Evolutionary conservation across 345 rosid species (phyloP).

Genomic region (Heritiera fomes): DNA sequence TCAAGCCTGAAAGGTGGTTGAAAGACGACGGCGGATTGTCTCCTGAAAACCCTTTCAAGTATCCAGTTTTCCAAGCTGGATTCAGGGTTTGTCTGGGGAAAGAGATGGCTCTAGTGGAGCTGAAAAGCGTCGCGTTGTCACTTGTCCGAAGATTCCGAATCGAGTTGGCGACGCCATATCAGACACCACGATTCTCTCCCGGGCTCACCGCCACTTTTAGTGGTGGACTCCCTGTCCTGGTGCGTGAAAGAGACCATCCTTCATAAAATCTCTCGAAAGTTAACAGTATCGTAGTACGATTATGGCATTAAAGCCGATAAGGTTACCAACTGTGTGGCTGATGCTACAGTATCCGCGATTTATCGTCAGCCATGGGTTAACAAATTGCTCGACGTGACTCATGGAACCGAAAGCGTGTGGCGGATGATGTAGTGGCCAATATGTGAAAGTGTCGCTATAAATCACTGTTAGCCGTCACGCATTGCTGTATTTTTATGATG

Average conservation of each 20-base stretch:
- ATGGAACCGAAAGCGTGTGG: not conserved
- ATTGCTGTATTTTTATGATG: not conserved
- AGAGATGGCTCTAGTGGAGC: constrained; percentile 72
- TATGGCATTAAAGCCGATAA: not conserved
- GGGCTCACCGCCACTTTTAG: constrained; percentile 57
- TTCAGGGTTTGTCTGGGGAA: constrained; percentile 73
- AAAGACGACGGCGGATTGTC: constrained; percentile 41
- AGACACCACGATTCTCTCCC: constrained; percentile 42
- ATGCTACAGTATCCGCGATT: not conserved
- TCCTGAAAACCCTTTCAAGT: constrained; percentile 55
- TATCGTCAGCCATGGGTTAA: not conserved
- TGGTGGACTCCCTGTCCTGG: constrained; percentile 49
- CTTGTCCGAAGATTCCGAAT: constrained; percentile 44
- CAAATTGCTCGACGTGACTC: not conserved
- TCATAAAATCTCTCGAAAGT: not conserved
- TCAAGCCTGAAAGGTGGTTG: constrained; percentile 80
- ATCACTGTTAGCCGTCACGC: not conserved
- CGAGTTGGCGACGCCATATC: constrained; percentile 18
- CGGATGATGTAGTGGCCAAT: not conserved
- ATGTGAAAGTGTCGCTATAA: not conserved
- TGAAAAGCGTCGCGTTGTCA: constrained; percentile 56
- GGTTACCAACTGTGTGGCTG: not conserved
- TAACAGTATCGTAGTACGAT: not conserved
- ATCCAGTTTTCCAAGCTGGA: constrained; percentile 79
- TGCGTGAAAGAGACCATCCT: constrained; percentile 21